These are phyloP conservation scores for Aspergillus texensis DNA, from an alignment of 2,329 filamentous ascomycete species.

Conservation along the genomic window DNA sequence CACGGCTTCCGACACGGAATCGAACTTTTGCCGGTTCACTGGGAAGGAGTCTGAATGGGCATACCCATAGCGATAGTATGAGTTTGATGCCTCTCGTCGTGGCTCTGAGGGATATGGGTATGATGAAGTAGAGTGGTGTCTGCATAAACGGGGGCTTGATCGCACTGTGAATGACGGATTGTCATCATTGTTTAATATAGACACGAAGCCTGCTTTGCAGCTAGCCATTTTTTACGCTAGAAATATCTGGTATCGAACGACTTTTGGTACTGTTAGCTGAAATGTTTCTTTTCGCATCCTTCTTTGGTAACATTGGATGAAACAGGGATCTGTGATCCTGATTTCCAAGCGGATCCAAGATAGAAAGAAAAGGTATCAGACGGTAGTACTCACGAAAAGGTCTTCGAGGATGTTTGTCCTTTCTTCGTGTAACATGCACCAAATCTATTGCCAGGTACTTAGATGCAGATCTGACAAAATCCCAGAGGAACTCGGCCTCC, in stretches of 20 bases:
- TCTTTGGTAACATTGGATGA: not conserved
- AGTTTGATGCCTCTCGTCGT: constrained; percentile 18
- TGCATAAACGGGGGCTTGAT: constrained; percentile 29
- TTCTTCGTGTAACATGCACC: constrained; percentile 36
- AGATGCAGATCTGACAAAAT: constrained; percentile 25
- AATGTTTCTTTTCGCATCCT: not conserved
- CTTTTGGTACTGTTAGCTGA: not conserved
- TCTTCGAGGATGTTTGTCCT: constrained; percentile 37
- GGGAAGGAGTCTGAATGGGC: constrained; percentile 30
- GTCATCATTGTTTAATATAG: constrained; percentile 52
- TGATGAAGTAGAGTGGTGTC: constrained; percentile 26
- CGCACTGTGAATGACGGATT: constrained; percentile 50
- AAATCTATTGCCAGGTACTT: constrained; percentile 31
- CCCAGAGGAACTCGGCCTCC: constrained; percentile 19
- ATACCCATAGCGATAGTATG: constrained; percentile 24
- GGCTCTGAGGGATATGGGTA: constrained; percentile 25
- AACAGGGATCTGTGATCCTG: not conserved
- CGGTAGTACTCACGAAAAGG: constrained; percentile 16
- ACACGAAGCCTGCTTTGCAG: constrained; percentile 41
- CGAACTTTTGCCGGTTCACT: constrained; percentile 27
- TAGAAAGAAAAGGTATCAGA: constrained; percentile 11
- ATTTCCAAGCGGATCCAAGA: not conserved
- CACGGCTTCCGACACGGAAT: constrained; percentile 28
- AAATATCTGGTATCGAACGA: constrained; percentile 10
- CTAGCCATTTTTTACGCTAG: constrained; percentile 31